phyloP scores from a whole-genome alignment of 352 stramenopile species.

The Globisporangium carolinianum region DNA sequence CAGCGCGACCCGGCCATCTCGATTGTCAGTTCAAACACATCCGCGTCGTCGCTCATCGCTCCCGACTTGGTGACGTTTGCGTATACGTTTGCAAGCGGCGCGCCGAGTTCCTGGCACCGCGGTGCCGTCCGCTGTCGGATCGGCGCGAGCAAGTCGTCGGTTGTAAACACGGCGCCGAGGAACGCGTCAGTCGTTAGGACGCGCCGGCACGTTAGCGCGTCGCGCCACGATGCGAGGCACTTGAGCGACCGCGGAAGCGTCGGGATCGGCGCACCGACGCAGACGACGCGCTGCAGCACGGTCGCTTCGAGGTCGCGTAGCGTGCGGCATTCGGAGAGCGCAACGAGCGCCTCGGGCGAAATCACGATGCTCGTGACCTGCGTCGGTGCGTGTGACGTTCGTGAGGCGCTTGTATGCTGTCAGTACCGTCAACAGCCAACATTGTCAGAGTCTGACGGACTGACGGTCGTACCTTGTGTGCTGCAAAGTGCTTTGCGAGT shows the following conservation, averaged over 20 bases:
- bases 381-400: neutral
- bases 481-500: slow-evolving; percentile 5
- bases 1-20: neutral
- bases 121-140: slow-evolving; percentile 5
- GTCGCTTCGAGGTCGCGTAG: slow-evolving; percentile 4
- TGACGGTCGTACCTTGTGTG: slow-evolving; percentile 3
- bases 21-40: slow-evolving; percentile 8
- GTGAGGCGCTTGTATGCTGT: neutral
- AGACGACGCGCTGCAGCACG: slow-evolving; percentile 5
- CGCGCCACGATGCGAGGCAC: slow-evolving; percentile 8
- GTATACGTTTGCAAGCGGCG: slow-evolving; percentile 1
- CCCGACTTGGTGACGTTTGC: neutral
- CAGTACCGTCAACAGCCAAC: no score
- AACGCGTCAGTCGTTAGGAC: neutral
- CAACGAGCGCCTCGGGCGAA: neutral
- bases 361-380: slow-evolving; percentile 8
- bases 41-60: neutral
- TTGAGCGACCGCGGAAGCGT: slow-evolving; percentile 7
- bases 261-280: slow-evolving; percentile 3
- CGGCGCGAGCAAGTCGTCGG: slow-evolving; percentile 5
- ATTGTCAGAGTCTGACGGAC: no score
- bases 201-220: neutral
- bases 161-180: slow-evolving; percentile 5
- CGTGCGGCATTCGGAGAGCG: slow-evolving; percentile 10
- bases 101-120: slow-evolving; percentile 9